Percentiles rank a stretch among this genome's conserved stretches.
Evolutionary conservation across 371 early-diverging fungal genomes (phyloP).

Genomic region (Mortierella sp.): DNA sequence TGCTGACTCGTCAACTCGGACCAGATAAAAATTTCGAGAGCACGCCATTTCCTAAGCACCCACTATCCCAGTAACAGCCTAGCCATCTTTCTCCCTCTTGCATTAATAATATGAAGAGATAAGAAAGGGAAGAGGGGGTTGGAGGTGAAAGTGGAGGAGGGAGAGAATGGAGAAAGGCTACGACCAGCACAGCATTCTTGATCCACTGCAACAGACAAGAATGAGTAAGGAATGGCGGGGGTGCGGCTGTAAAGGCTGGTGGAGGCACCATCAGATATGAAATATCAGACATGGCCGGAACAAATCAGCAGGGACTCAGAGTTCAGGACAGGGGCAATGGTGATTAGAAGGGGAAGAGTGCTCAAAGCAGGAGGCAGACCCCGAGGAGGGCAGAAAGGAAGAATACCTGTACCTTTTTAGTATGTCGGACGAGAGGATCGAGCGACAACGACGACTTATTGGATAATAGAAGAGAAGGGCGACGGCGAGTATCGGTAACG

Average conservation of each 20-base stretch:
- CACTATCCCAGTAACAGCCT: background rate
- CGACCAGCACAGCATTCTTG: background rate
- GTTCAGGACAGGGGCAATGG: background rate
- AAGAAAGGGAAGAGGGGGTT: background rate
- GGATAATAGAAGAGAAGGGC: background rate
- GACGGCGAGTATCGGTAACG: background rate
- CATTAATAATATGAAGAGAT: conserved; percentile 4
- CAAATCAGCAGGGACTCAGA: background rate
- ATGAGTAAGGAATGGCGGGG: background rate
- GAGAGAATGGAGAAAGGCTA: background rate
- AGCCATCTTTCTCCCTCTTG: background rate
- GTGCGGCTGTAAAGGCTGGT: background rate
- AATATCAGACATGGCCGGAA: background rate
- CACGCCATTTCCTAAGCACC: background rate
- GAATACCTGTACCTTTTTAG: background rate
- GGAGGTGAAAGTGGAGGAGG: background rate
- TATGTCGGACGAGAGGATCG: conserved; percentile 12
- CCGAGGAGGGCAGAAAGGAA: background rate
- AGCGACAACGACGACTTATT: background rate
- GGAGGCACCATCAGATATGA: background rate
- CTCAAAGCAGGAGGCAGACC: background rate
- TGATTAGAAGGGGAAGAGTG: background rate
- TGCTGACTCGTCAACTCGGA: background rate
- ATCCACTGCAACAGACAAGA: background rate
- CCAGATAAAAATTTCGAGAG: background rate